Evolutionary conservation across 192 early-diverging fungal species (phyloP).

Genomic region (Dissophora ornata): DNA sequence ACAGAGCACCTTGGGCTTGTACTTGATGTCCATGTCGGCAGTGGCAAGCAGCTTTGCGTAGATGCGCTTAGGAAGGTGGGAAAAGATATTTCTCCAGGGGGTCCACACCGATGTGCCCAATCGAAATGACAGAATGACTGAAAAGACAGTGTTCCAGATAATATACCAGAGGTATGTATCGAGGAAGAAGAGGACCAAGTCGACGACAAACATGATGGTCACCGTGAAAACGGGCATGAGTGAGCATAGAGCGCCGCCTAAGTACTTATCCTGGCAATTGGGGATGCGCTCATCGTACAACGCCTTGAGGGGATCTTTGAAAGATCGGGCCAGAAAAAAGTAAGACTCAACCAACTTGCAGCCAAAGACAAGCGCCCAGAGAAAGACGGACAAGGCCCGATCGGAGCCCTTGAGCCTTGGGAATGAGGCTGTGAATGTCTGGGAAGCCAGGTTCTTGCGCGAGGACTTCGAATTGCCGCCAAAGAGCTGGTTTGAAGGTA

Average conservation of each 20-base stretch:
- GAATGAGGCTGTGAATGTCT: conserved; percentile 81
- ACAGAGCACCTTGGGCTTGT: conserved; percentile 81
- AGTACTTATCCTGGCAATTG: conserved; percentile 70
- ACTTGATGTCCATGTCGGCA: conserved; percentile 79
- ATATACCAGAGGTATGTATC: conserved; percentile 92
- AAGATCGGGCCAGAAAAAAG: conserved; percentile 84
- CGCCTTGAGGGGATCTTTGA: conserved; percentile 79
- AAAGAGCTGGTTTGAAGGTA: conserved; percentile 74
- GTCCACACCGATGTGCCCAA: conserved; percentile 86
- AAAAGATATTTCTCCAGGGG: conserved; percentile 84
- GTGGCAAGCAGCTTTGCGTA: conserved; percentile 80
- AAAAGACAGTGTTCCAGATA: conserved; percentile 86
- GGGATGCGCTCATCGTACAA: conserved; percentile 59
- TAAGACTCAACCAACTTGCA: conserved; percentile 86
- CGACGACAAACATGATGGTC: conserved; percentile 78
- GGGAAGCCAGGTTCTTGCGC: conserved; percentile 57
- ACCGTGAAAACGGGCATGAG: conserved; percentile 77
- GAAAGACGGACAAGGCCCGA: conserved; percentile 72
- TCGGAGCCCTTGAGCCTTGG: conserved; percentile 73
- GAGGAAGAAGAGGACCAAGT: conserved; percentile 81
- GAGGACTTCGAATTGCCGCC: conserved; percentile 36
- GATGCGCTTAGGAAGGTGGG: conserved; percentile 82
- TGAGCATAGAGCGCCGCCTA: conserved; percentile 67
- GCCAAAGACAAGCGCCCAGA: conserved; percentile 78
- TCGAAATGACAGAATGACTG: conserved; percentile 78